Base-by-base conservation (phyloP, 257 asterid genomes). In the Apocynum venetum region DNA sequence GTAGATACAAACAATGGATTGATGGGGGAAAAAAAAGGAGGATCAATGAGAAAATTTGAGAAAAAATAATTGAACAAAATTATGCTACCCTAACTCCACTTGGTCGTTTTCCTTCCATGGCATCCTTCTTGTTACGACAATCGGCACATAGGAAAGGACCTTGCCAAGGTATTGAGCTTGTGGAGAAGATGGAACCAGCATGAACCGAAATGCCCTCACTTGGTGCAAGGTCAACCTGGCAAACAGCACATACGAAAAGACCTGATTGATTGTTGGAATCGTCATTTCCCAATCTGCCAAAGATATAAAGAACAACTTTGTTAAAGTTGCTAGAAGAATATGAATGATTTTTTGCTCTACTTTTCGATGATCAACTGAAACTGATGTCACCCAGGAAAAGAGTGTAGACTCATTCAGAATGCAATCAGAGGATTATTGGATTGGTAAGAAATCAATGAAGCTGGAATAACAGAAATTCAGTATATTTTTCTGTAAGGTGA, bases 111-210 rank as follows among this genome's bases (percentile, higher is more conserved):
- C 90, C 92, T 83, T 88, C 97, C 97, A 94, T 88, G 72, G 97
- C 97, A 6, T 94, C 97, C 82, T 91, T 91, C 90, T 94, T 94
- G 65, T 86, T 78, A 8, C 87, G 88, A 43, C 97, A 92, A 43
- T 85, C 96, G 1, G 80, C 87, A 75, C 98, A 94, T 0, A 94
- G 91, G 79, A 94, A 94, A 25, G 97, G 98, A 14, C 97, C 97
- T 87, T 92, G 89, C 97, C 98, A 93, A 0, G 96, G 98, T 81
- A 81, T 89, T 17, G 98, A 82, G 87, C 93, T 86, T 73, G 81
- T 80, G 0, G 96, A 88, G 82, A 92, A 93, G 66, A 93, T 89
- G 51, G 92, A 84, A 43, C 94, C 96, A n/a, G 97, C 96, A 61
- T 91, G 96, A 60, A 91, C 96, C 0, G 97, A 91, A 71, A 92